These are phyloP conservation scores for Trichoderma asperellum DNA, from an alignment of 2,329 filamentous ascomycete genomes.

Conservation along the genomic window DNA sequence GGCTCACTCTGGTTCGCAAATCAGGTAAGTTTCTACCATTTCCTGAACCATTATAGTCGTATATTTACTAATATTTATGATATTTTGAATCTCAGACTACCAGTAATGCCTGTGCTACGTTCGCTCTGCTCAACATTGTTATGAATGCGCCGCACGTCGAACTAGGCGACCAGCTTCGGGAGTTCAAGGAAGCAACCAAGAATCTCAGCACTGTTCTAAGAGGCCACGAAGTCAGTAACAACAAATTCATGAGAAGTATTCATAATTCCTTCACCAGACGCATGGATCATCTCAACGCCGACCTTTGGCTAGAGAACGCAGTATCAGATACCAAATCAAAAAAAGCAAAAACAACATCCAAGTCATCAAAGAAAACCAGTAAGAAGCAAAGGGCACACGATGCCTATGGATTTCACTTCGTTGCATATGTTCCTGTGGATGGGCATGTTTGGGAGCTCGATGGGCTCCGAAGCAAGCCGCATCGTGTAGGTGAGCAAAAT, in stretches of 20 bases:
- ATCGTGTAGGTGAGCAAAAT: conserved; percentile 39
- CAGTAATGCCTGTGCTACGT: conserved; percentile 86
- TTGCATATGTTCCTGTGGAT: conserved; percentile 81
- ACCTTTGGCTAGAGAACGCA: conserved; percentile 66
- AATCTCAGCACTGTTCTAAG: conserved; percentile 71
- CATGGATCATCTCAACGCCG: conserved; percentile 74
- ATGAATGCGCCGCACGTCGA: conserved; percentile 75
- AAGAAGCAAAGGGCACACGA: conserved; percentile 50
- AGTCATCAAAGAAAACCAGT: conserved; percentile 45
- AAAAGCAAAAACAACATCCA: conserved; percentile 39
- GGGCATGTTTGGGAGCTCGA: conserved; percentile 86
- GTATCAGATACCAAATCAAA: conserved; percentile 46
- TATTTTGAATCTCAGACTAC: conserved; percentile 61
- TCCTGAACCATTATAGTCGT: not conserved
- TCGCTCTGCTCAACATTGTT: conserved; percentile 89
- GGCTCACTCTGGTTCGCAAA: conserved; percentile 87
- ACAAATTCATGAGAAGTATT: conserved; percentile 74
- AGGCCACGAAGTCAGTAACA: conserved; percentile 74
- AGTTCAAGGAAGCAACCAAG: conserved; percentile 74
- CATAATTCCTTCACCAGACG: conserved; percentile 88
- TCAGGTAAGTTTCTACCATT: conserved; percentile 58
- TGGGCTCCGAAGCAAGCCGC: conserved; percentile 74
- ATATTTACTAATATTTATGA: not conserved
- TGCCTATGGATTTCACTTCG: conserved; percentile 80
- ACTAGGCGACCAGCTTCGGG: conserved; percentile 69